Evolutionary conservation across 495 filamentous ascomycete genomes (phyloP), one percentile per base, ranked within the genome.

Genomic region (Penicillium riverlandense): DNA sequence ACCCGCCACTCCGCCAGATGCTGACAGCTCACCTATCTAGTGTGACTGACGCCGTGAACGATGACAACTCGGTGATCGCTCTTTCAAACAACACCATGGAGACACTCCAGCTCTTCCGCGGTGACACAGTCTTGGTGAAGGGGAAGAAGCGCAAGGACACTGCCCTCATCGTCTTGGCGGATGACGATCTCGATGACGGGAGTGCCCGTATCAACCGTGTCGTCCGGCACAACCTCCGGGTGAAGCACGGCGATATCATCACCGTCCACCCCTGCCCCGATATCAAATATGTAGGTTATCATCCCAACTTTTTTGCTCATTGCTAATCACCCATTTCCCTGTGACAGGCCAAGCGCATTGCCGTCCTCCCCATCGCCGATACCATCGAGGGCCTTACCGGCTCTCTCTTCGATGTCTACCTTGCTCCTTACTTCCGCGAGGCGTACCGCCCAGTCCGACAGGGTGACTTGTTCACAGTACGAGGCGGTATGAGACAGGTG

Each of bases 141-240:
- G 92, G 92, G 63, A 98, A 98, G 84, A 98, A 97, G 87, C 81
- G 92, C 66, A 97, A 96, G 76, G 94, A 98, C 58, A 98, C 92
- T 2, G 94, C 96, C 47, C 71, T 98, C 57, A 96, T 98, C 61
- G 92, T 98, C 44, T 74, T 98, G 40, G 90, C 90, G 49, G 92
- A 98, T 63, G 94, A 98, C 61, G 92, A 98, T 40, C 83, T 98
- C 35, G 92, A 98, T 73, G 92, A 98, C 61, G 92, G 94, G 44
- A 92, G 82, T 57, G 92, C 86, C 43, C 85, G 92, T 47, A 90
- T 98, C 67, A 98, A 98, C 77, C 89, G 92, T 60, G 94, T 95
- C 47, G 90, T 97, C 52, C 82, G 92, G 54, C 92, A 96, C 77
- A 98, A 98, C 69, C 81, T 98, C 36, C 86, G 92, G 28, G 92